Percentiles rank a stretch among this genome's conserved stretches.
phyloP scores from a whole-genome alignment of 441 rosid species.

The Eugenia klotzschiana region DNA sequence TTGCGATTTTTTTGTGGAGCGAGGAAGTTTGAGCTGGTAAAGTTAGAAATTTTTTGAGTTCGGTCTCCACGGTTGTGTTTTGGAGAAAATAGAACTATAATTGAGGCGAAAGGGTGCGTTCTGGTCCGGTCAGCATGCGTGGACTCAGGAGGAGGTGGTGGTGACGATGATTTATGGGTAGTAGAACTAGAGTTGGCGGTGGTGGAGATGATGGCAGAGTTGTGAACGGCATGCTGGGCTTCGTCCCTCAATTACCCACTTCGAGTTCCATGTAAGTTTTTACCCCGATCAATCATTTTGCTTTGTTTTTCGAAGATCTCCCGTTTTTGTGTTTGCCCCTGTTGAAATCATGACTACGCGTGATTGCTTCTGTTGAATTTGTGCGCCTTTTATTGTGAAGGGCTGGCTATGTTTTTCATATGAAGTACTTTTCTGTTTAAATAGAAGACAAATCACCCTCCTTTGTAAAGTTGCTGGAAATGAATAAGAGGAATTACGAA shows the following conservation, averaged over 20 bases:
- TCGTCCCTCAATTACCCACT: conserved; percentile 19
- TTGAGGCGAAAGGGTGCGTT: neutral
- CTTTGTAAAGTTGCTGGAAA: neutral
- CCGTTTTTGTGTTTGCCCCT: neutral
- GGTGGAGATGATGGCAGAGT: conserved; percentile 22
- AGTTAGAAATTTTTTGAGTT: neutral
- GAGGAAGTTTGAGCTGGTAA: neutral
- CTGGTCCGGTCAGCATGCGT: neutral
- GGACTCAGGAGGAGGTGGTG: neutral
- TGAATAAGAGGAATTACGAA: neutral
- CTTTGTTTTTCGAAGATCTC: neutral
- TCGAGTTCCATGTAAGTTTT: conserved; percentile 19
- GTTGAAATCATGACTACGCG: neutral
- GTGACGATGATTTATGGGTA: conserved; percentile 12
- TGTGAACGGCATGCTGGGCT: conserved; percentile 31
- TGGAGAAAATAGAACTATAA: neutral
- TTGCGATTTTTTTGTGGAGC: neutral
- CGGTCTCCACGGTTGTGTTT: neutral
- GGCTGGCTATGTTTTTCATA: neutral
- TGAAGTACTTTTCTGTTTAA: neutral
- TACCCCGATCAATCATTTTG: neutral
- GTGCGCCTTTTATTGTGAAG: neutral
- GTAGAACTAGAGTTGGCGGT: conserved; percentile 5
- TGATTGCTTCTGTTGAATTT: neutral
- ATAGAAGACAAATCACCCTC: neutral